Percentiles rank a stretch among this genome's conserved stretches.
Evolutionary conservation across 2,329 filamentous ascomycete genomes (phyloP).

Genomic region (Colletotrichum karsti): DNA sequence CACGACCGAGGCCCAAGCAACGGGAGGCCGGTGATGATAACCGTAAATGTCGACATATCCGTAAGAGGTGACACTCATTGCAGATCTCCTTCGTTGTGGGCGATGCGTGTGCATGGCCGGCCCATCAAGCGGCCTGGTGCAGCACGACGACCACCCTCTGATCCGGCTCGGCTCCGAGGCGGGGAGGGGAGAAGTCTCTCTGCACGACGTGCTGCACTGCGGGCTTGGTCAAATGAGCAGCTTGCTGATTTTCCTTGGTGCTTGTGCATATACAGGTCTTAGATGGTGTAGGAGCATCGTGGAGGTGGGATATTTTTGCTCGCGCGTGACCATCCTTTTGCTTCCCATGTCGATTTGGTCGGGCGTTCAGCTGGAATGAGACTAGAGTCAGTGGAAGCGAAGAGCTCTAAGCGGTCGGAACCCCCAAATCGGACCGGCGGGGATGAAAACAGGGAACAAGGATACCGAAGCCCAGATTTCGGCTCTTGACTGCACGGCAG

Average conservation of each 20-base stretch:
- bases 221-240: not conserved
- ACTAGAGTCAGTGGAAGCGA: slow-evolving; percentile 1
- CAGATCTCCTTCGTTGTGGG: slow-evolving; percentile 11
- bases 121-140: not conserved
- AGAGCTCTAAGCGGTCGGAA: slow-evolving; percentile 14
- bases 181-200: not conserved
- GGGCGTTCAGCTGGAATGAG: not conserved
- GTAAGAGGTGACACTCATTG: not conserved
- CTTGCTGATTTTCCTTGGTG: not conserved
- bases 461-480: not conserved
- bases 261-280: not conserved
- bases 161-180: slow-evolving; percentile 18
- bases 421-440: slow-evolving; percentile 7
- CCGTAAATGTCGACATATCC: slow-evolving; percentile 18
- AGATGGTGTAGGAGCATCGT: not conserved
- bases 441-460: slow-evolving; percentile 15
- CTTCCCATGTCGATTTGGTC: not conserved
- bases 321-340: slow-evolving; percentile 1
- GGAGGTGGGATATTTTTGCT: not conserved
- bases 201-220: not conserved
- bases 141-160: not conserved
- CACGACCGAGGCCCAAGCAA: slow-evolving; percentile 1
- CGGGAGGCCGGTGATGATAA: not conserved
- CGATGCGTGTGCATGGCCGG: not conserved
- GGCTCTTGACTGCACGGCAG: slow-evolving; percentile 19